phyloP scores from a whole-genome alignment of 441 rosid genomes.

The Corymbia calophylla region DNA sequence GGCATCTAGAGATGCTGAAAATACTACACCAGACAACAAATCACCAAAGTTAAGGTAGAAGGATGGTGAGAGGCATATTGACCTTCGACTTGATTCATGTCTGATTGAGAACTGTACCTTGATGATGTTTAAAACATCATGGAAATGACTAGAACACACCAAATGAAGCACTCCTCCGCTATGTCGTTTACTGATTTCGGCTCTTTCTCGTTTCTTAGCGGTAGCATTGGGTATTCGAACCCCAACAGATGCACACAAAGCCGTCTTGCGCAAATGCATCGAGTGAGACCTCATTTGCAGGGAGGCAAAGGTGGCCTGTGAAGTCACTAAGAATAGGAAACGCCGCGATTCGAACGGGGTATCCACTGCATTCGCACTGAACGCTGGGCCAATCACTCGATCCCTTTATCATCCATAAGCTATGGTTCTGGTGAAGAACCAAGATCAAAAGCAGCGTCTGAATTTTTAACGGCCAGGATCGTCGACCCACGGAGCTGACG shows the following conservation, averaged over 20 bases:
- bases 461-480: neutral
- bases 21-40: neutral
- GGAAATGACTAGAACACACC: neutral
- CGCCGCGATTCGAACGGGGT: neutral
- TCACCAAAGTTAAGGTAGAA: neutral
- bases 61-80: neutral
- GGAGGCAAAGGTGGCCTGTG: neutral
- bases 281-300: neutral
- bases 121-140: neutral
- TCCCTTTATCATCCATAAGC: neutral
- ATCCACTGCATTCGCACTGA: neutral
- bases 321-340: neutral
- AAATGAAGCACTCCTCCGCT: too few relatives aligned
- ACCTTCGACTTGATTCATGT: neutral
- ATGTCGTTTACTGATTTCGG: neutral
- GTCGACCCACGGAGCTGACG: neutral
- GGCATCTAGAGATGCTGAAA: neutral
- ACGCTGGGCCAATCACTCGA: neutral
- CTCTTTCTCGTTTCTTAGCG: neutral
- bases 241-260: neutral
- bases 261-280: neutral
- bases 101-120: neutral
- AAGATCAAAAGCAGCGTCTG: neutral
- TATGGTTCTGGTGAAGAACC: neutral
- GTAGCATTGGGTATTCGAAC: neutral